These are phyloP conservation scores for Lipomyces yamanashiensis DNA, from an alignment of 805 yeast species.

Conservation along the genomic window DNA sequence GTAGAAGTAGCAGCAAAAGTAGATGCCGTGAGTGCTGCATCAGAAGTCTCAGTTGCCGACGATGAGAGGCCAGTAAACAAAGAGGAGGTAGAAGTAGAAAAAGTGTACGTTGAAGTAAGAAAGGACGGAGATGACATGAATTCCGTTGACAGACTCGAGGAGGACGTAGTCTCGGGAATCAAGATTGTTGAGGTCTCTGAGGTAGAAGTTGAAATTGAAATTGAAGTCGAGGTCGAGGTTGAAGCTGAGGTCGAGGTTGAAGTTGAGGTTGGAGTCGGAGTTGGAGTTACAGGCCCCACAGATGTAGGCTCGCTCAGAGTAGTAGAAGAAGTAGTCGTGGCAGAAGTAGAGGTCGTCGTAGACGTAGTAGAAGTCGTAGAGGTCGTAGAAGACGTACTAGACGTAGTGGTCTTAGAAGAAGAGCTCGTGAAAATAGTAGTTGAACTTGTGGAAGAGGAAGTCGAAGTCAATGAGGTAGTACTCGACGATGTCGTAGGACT, in stretches of 20 bases:
- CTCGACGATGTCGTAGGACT: not conserved
- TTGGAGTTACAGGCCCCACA: not conserved
- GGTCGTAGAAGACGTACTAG: not conserved
- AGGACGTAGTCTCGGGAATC: constrained; percentile 8
- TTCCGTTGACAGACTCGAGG: constrained; percentile 1
- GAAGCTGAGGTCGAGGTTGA: not conserved
- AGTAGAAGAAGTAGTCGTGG: not conserved
- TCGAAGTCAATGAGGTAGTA: not conserved
- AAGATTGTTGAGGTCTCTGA: not conserved
- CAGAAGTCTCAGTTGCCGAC: not conserved
- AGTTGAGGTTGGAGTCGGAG: not conserved
- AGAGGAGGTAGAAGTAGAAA: not conserved
- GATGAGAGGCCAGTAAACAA: not conserved
- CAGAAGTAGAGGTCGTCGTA: not conserved
- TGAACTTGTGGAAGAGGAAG: not conserved
- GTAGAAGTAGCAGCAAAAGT: not conserved
- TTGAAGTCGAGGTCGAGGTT: no score
- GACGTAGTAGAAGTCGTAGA: not conserved
- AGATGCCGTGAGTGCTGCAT: no score
- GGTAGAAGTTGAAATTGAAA: not conserved
- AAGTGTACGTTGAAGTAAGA: not conserved
- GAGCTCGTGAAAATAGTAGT: not conserved
- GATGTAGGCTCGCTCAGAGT: not conserved
- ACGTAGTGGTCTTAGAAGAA: not conserved
- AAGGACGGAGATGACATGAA: constrained; percentile 1